Base-by-base conservation (phyloP, 306 rosid species). In the Senna siamea region DNA sequence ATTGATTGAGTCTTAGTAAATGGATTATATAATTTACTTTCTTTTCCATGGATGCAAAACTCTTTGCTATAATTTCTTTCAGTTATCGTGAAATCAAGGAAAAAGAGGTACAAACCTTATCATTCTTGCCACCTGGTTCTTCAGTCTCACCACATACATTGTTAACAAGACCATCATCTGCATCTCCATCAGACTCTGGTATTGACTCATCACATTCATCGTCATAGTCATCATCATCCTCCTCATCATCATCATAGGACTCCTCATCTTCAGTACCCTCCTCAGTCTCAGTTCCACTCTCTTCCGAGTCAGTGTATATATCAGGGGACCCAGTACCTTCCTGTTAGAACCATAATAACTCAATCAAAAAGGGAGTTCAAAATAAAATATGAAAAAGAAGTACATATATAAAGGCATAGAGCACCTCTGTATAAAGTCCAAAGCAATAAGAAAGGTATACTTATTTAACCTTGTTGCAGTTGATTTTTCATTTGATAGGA, bases 221-320 rank as follows among this genome's bases (percentile, higher is more conserved):
- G n/a, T 91, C 98, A 44, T 82, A 54, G 68, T 86, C 90, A 11
- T 87, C 86, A 70, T 87, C 50, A 1, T 44, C 50, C 10, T 44
- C 50, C 1, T 44, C 50, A 0, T 86, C 90, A 23, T 93, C 93
- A 50, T 84, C 89, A 72, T 88, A 88, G 40, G 93, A 94, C 73
- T 79, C 90, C 23, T 89, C 96, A 81, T 88, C 97, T 55, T 89
- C 97, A 40, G 89, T 85, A 59, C 73, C 97, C 78, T 88, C 98
- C 58, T 85, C 99, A 6, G 88, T 83, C 82, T 84, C 99, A 58
- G 88, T 88, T 69, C 86, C 92, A 83, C 93, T 87, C 43, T 87
- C 98, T 71, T 92, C 97, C 2, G 97, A 66, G 74, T 92, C 95
- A 5, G 85, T 77, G 87, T 95, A 90, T 66, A 89, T 69, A 46